Conservation (phyloP, 1,284 basidiomycete species). For the Gastroboletus turbinatus region DNA sequence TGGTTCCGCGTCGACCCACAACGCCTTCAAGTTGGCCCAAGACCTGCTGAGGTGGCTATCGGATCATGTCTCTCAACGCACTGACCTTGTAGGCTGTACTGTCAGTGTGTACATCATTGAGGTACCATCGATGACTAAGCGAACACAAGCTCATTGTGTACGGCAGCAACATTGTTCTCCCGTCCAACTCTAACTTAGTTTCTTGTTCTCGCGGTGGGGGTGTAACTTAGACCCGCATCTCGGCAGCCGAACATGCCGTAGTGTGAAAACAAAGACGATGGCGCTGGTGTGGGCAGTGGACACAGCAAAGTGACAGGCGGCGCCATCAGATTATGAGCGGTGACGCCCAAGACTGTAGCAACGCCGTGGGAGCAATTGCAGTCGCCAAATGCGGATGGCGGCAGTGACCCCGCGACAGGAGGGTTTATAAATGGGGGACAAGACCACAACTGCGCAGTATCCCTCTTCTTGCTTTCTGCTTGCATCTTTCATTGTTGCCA, state of each 20-base stretch:
- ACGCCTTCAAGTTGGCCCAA: neutral
- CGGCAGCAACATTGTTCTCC: neutral
- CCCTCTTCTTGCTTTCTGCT: neutral
- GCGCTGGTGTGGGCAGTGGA: neutral
- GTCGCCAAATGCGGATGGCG: neutral
- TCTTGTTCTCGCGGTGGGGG: neutral
- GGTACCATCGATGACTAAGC: neutral
- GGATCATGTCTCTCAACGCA: too few species aligned
- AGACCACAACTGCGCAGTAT: slow-evolving; percentile 13
- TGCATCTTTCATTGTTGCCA: neutral
- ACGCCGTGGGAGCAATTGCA: neutral
- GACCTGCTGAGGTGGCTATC: too few species aligned
- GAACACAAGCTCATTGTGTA: neutral
- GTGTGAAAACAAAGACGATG: neutral
- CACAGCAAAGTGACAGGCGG: neutral
- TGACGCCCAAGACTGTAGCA: too few species aligned
- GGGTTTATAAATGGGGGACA: slow-evolving; percentile 16
- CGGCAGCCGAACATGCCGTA: neutral
- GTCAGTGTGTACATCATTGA: too few species aligned
- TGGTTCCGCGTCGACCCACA: neutral
- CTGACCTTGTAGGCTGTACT: too few species aligned
- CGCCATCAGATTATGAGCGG: neutral
- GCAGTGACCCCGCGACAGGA: neutral
- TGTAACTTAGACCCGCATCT: too few species aligned
- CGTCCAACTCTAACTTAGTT: neutral